Conservation (phyloP, 495 filamentous ascomycete genomes). For the Evansstolkia leycettana region DNA sequence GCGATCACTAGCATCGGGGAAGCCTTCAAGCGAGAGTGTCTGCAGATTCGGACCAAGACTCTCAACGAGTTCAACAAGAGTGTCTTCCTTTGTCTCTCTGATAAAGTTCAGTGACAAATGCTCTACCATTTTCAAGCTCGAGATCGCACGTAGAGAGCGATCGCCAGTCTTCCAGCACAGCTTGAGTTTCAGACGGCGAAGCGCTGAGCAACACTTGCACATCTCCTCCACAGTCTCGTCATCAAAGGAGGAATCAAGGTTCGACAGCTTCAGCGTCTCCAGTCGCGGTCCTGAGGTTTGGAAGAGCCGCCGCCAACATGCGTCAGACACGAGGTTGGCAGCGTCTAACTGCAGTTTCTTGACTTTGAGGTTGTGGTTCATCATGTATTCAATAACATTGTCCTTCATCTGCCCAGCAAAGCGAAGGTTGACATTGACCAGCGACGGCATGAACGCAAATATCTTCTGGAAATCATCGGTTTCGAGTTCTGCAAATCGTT, state of each 20-base stretch:
- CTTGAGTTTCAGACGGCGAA: conserved; percentile 63
- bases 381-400: conserved; percentile 62
- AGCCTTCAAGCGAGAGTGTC: conserved; percentile 60
- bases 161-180: conserved; percentile 40
- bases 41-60: conserved; percentile 46
- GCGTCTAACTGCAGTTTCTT: conserved; percentile 55
- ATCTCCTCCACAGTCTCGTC: conserved; percentile 47
- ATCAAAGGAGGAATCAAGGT: conserved; percentile 60
- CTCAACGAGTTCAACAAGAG: conserved; percentile 47
- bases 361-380: conserved; percentile 52
- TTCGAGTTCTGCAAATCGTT: conserved; percentile 41
- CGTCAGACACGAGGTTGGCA: conserved; percentile 65
- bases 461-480: conserved; percentile 68
- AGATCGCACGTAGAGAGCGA: conserved; percentile 37
- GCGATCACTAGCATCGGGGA: conserved; percentile 43
- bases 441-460: conserved; percentile 56
- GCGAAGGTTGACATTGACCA: conserved; percentile 57
- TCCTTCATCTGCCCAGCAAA: conserved; percentile 87
- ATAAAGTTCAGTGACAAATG: conserved; percentile 61
- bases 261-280: conserved; percentile 52
- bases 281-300: conserved; percentile 46
- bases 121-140: conserved; percentile 43
- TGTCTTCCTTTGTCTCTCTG: conserved; percentile 37
- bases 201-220: conserved; percentile 46
- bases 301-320: conserved; percentile 57